A percentile compares a stretch with the other conserved stretches of the same genome.
These are phyloP conservation scores for Nannochloropsis granulata DNA, from an alignment of 108 stramenopile genomes.

Conservation along the genomic window DNA sequence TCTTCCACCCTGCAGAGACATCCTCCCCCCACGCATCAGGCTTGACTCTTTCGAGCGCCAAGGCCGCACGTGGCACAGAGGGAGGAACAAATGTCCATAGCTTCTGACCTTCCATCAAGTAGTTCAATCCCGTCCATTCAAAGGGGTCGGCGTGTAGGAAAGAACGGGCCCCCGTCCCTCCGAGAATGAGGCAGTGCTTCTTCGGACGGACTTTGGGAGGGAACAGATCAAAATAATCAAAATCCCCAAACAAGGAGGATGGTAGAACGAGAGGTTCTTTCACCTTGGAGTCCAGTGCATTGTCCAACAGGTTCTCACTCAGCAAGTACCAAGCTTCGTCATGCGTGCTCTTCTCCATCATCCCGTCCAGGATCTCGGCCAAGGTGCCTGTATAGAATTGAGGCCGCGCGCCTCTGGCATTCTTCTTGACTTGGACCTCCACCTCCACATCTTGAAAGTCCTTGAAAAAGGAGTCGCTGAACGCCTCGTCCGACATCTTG, in stretches of 20 bases:
- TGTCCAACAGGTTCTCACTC: background rate
- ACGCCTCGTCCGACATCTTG: background rate
- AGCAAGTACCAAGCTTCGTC: background rate
- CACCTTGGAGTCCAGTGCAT: background rate
- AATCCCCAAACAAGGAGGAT: background rate
- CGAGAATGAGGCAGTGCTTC: background rate
- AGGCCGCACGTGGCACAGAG: background rate
- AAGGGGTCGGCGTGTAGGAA: background rate
- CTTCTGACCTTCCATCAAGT: background rate
- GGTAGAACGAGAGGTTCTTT: background rate
- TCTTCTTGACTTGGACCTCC: background rate
- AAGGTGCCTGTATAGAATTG: background rate
- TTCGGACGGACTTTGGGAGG: background rate
- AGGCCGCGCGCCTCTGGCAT: background rate
- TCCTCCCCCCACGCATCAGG: background rate
- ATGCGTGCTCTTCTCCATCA: background rate
- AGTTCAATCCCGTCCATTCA: background rate
- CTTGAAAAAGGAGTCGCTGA: background rate
- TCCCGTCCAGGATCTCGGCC: background rate
- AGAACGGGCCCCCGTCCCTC: background rate
- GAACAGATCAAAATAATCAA: background rate
- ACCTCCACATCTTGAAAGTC: background rate
- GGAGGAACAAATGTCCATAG: background rate
- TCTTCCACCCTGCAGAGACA: background rate
- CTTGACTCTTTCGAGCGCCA: background rate